These are phyloP conservation scores for Penicillium expansum DNA, from an alignment of 2,329 filamentous ascomycete species.

Conservation along the genomic window DNA sequence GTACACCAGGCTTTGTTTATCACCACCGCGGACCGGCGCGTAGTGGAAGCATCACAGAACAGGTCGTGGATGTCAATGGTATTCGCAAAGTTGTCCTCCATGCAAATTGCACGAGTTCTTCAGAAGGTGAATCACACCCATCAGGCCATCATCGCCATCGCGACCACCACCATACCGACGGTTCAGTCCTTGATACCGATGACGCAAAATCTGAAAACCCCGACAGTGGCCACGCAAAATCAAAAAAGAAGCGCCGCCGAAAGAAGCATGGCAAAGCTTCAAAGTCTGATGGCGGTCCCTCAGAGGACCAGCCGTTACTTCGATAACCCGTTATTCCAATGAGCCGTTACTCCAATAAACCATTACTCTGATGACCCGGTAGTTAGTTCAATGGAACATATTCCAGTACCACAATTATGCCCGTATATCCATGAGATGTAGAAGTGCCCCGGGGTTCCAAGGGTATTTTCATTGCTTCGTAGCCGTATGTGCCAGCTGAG, in stretches of 20 bases:
- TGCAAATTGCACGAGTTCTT: conserved; percentile 58
- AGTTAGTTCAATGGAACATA: neutral
- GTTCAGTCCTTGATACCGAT: neutral
- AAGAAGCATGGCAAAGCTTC: conserved; percentile 23
- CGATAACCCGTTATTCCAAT: neutral
- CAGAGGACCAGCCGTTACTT: conserved; percentile 25
- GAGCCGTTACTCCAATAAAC: neutral
- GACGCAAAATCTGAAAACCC: conserved; percentile 2
- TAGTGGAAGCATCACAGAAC: conserved; percentile 76
- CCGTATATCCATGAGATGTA: neutral
- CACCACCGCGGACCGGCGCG: conserved; percentile 54
- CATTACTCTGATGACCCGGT: neutral
- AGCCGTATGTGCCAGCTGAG: too few species aligned
- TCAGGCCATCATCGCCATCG: conserved; percentile 14
- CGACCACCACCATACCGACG: conserved; percentile 2
- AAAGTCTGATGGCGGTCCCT: conserved; percentile 10
- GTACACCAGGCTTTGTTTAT: conserved; percentile 29
- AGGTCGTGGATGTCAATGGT: conserved; percentile 69
- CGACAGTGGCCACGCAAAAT: neutral
- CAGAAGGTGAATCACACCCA: conserved; percentile 31
- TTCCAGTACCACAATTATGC: neutral
- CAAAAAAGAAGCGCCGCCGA: conserved; percentile 21
- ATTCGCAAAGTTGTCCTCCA: conserved; percentile 74
- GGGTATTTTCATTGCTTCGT: neutral
- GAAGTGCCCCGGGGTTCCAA: neutral